Evolutionary conservation across 2,329 filamentous ascomycete genomes (phyloP).

Genomic region (Alternaria tenuissima): DNA sequence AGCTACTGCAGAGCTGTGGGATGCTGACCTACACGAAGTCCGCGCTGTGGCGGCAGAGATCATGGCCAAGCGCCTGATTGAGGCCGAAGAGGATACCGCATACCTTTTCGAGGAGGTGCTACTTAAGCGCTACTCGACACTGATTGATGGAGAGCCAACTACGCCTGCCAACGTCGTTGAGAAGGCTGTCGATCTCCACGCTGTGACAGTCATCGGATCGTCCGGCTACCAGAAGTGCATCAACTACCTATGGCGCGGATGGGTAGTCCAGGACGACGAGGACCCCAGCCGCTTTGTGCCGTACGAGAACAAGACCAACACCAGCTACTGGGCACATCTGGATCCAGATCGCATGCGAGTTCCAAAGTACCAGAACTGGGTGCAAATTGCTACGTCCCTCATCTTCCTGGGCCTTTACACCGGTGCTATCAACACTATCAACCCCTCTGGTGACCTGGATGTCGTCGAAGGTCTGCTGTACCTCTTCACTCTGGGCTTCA

Average conservation of each 20-base stretch:
- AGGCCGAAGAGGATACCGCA: slow-evolving; percentile 78
- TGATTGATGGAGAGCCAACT: slow-evolving; percentile 75
- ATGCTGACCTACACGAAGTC: slow-evolving; percentile 81
- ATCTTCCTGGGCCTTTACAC: slow-evolving; percentile 88
- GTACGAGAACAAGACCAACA: slow-evolving; percentile 83
- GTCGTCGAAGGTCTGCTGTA: slow-evolving; percentile 85
- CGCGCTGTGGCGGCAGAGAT: slow-evolving; percentile 87
- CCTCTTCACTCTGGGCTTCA: slow-evolving; percentile 87
- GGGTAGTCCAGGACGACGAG: slow-evolving; percentile 94
- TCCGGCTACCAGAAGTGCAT: slow-evolving; percentile 97
- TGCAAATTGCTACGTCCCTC: slow-evolving; percentile 84
- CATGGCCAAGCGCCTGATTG: slow-evolving; percentile 89
- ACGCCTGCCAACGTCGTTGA: slow-evolving; percentile 88
- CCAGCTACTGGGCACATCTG: slow-evolving; percentile 80
- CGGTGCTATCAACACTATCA: slow-evolving; percentile 91
- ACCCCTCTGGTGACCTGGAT: slow-evolving; percentile 83
- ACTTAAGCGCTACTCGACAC: slow-evolving; percentile 86
- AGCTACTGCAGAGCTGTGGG: slow-evolving; percentile 84
- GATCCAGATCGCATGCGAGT: slow-evolving; percentile 95
- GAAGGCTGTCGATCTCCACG: slow-evolving; percentile 91
- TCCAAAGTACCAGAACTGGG: slow-evolving; percentile 89
- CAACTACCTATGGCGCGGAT: slow-evolving; percentile 89
- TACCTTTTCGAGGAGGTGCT: slow-evolving; percentile 84
- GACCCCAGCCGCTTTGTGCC: slow-evolving; percentile 90
- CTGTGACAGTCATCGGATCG: slow-evolving; percentile 85